Percentiles rank a stretch among this genome's conserved stretches.
Conservation (phyloP, 1,284 basidiomycete species). For the Apiotrichum siamense region DNA sequence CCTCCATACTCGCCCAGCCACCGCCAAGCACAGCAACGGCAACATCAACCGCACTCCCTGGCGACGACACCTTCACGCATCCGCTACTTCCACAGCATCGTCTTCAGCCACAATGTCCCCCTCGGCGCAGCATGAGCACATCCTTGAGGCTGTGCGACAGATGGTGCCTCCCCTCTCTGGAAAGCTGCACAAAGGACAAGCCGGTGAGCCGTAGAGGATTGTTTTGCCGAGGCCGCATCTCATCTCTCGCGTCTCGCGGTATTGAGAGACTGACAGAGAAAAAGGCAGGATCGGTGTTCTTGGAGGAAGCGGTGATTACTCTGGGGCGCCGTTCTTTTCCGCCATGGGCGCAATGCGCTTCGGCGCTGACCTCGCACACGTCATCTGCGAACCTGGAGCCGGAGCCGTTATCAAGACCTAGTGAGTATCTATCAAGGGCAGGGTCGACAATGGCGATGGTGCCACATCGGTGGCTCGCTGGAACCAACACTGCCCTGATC, state of each 20-base stretch:
- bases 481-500: too few species aligned
- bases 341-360: conserved; percentile 79
- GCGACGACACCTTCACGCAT: too few species aligned
- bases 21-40: too few species aligned
- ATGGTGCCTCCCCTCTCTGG: conserved; percentile 46
- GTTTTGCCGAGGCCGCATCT: too few species aligned
- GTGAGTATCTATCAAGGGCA: conserved; percentile 18
- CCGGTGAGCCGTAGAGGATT: too few species aligned
- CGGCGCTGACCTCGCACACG: conserved; percentile 90
- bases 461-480: too few species aligned
- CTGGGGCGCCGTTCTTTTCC: conserved; percentile 92
- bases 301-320: conserved; percentile 89
- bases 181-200: conserved; percentile 90
- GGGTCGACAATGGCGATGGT: too few species aligned
- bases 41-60: neutral
- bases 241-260: too few species aligned
- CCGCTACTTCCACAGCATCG: too few species aligned
- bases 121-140: conserved; percentile 30
- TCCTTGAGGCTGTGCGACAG: conserved; percentile 36
- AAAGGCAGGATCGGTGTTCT: conserved; percentile 81
- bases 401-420: conserved; percentile 92
- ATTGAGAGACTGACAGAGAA: neutral
- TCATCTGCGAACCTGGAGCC: conserved; percentile 88
- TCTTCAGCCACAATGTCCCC: neutral
- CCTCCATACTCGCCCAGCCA: too few species aligned